These are phyloP conservation scores for Xeromyces bisporus DNA, from an alignment of 495 filamentous ascomycete genomes.

Conservation along the genomic window DNA sequence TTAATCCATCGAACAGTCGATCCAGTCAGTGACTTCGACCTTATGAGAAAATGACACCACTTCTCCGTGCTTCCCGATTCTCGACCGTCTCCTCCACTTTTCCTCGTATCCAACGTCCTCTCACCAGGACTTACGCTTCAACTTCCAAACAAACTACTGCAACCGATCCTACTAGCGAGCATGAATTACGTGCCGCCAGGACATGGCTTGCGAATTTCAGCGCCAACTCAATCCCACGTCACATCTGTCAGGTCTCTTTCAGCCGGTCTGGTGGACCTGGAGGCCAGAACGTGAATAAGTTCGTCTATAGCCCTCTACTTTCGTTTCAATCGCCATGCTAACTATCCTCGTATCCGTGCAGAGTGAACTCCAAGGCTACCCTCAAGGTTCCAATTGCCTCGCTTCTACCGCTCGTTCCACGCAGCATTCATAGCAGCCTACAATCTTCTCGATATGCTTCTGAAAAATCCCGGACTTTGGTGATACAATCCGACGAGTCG, in stretches of 20 bases:
- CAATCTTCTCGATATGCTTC: conserved; percentile 54
- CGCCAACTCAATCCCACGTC: conserved; percentile 43
- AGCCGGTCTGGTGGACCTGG: conserved; percentile 84
- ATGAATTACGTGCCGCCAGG: conserved; percentile 53
- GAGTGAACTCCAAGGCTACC: conserved; percentile 87
- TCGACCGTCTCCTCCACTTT: not conserved
- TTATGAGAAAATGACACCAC: no score
- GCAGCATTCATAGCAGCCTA: conserved; percentile 44
- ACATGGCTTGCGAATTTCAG: conserved; percentile 57
- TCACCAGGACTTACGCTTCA: conserved; percentile 10
- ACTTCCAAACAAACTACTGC: no score
- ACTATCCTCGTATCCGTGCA: conserved; percentile 14
- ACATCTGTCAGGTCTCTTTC: conserved; percentile 49
- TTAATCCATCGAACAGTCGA: no score
- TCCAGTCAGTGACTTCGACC: no score
- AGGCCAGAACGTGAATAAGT: conserved; percentile 97
- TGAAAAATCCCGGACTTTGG: conserved; percentile 39
- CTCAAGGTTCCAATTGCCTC: conserved; percentile 41
- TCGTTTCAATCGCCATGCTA: not conserved
- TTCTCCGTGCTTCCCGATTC: no score
- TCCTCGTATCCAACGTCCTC: conserved; percentile 1
- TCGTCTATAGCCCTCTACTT: conserved; percentile 14
- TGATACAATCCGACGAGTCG: conserved; percentile 51
- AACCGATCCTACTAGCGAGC: no score
- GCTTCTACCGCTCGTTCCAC: conserved; percentile 48